Evolutionary conservation across 306 rosid genomes (phyloP), one percentile per base, ranked within the genome.

Genomic region (Psophocarpus tetragonolobus): DNA sequence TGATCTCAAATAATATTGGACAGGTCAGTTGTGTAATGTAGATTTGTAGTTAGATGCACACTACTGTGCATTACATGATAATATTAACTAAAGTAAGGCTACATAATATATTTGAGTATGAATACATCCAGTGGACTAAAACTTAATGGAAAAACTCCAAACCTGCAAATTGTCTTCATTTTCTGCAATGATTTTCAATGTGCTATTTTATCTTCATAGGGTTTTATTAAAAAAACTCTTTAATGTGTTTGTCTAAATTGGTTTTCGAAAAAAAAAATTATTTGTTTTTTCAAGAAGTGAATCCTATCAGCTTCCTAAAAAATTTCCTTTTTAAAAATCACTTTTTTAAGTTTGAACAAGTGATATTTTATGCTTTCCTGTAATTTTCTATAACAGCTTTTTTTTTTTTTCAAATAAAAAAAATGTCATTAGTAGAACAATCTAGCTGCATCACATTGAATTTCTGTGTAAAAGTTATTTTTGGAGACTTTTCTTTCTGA

Each of bases 1-100:
- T 95, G 97, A 91, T 95, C 75, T 95, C 99, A 77, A 92, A 92
- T 82, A 95, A 95, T 76, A 85, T 95, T 85, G 99, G 99, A 81
- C 97, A 95, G 96, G 99, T 87, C 71, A 82, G 86, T 68, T 72
- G 21, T 13, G 4, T 27, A n/a, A 4, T 32, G 32, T 42, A 26
- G 42, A 73, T 41, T 41, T 50, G 13, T n/a, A 2, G 77, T 68
- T 64, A 33, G 65, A 45, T 53, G 47, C 65, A 41, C 2, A 42
- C 64, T 15, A 69, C 56, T 29, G 44, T 33, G 60, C 67, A 36
- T 21, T 73, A 15, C 69, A 48, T 32, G 50, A 62, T 44, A 65
- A 33, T 47, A 53, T 53, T 24, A 32, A 61, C 68, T 30, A 1
- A 62, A 42, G 65, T 21, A 64, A 26, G 26, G 41, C 44, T 76